phyloP scores from a whole-genome alignment of 2,329 filamentous ascomycete species.

The Venturiaceae sp. region DNA sequence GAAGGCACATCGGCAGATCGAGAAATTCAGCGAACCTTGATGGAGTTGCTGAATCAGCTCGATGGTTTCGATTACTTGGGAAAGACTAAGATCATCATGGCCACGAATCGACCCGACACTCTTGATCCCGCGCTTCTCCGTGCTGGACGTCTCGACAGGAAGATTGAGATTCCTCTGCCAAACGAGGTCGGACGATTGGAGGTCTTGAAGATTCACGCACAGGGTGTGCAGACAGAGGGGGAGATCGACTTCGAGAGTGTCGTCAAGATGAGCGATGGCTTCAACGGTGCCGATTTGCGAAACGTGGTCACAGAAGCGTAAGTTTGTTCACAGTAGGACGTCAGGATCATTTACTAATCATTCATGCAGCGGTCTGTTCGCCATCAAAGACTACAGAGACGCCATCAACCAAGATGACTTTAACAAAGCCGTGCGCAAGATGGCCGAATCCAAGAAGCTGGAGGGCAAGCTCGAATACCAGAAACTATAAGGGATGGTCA shows the following conservation, averaged over 20 bases:
- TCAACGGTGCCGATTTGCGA: slow-evolving; percentile 93
- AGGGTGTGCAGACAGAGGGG: slow-evolving; percentile 76
- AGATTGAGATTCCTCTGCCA: slow-evolving; percentile 94
- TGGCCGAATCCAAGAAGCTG: slow-evolving; percentile 94
- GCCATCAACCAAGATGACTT: slow-evolving; percentile 97
- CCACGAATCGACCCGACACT: slow-evolving; percentile 93
- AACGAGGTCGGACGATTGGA: slow-evolving; percentile 95
- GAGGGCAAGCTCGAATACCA: slow-evolving; percentile 98
- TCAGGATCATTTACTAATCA: slow-evolving; percentile 16
- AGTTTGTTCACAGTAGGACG: slow-evolving; percentile 31
- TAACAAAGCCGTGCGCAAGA: slow-evolving; percentile 97
- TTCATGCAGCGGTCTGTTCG: slow-evolving; percentile 67
- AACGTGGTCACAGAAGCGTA: slow-evolving; percentile 99
- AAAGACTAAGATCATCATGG: slow-evolving; percentile 99
- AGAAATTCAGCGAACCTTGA: slow-evolving; percentile 95
- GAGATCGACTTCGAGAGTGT: slow-evolving; percentile 99
- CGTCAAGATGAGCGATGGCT: slow-evolving; percentile 98
- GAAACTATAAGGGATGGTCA: slow-evolving; percentile 60
- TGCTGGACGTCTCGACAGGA: slow-evolving; percentile 87
- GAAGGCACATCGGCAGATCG: slow-evolving; percentile 96
- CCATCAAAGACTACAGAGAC: slow-evolving; percentile 96
- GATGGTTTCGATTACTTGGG: slow-evolving; percentile 99
- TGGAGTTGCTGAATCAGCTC: slow-evolving; percentile 97
- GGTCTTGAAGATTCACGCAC: slow-evolving; percentile 95
- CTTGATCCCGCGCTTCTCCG: slow-evolving; percentile 87